Percentiles rank a stretch among this genome's conserved stretches.
Conservation (phyloP, 2,329 filamentous ascomycete species). For the Colletotrichum sp. region DNA sequence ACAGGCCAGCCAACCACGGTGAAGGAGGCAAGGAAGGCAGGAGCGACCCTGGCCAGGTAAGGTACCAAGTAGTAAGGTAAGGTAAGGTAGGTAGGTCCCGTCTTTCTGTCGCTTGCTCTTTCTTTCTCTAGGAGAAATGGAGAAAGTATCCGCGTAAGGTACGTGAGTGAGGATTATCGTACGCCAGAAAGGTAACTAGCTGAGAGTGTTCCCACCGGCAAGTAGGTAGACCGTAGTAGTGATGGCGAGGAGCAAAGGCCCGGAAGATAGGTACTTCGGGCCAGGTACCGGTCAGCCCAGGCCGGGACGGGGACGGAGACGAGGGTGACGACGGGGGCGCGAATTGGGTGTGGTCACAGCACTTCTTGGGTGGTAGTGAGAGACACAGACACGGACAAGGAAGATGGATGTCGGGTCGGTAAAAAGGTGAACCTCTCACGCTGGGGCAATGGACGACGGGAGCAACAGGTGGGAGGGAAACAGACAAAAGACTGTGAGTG, state of each 20-base stretch:
- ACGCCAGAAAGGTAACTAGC: background rate
- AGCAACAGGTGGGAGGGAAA: background rate
- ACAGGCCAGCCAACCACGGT: background rate
- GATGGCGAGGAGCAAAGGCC: background rate
- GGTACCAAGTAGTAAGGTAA: background rate
- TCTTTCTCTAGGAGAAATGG: background rate
- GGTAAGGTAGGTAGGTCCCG: background rate
- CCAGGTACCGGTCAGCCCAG: constrained; percentile 6
- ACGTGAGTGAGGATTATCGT: background rate
- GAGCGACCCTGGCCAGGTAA: background rate
- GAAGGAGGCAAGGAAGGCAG: background rate
- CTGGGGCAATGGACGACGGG: background rate
- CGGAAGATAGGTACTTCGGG: background rate
- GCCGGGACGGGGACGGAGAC: constrained; percentile 2
- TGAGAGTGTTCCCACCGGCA: background rate
- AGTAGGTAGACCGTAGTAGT: background rate
- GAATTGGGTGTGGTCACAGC: constrained; percentile 1
- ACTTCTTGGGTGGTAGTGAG: background rate
- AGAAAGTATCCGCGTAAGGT: background rate
- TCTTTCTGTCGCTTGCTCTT: background rate
- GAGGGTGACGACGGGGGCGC: background rate
- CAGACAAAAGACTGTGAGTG: background rate
- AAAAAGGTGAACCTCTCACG: background rate
- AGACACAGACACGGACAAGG: background rate
- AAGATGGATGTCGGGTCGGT: background rate